phyloP scores from a whole-genome alignment of 176 grass and related monocot species.

The Chrysopogon serrulatus region DNA sequence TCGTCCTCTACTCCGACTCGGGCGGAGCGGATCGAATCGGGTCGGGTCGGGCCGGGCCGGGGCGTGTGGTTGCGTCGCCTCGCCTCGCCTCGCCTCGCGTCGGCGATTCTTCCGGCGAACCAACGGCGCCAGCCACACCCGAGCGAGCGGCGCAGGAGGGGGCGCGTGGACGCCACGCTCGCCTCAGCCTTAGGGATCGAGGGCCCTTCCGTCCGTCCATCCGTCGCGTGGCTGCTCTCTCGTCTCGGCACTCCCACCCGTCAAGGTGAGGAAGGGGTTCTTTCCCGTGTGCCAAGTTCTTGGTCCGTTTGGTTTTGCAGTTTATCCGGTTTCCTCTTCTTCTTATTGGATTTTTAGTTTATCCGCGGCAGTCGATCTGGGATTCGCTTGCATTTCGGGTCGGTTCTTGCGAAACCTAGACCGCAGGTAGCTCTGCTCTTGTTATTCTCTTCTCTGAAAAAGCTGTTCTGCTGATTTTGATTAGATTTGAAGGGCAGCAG shows the following conservation, averaged over 20 bases:
- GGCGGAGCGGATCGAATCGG: background rate
- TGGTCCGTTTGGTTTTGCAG: background rate
- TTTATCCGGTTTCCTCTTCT: background rate
- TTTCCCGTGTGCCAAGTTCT: background rate
- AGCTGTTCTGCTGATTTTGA: background rate
- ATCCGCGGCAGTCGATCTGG: background rate
- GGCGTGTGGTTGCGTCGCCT: slow-evolving; percentile 3
- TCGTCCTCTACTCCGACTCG: background rate
- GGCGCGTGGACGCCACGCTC: slow-evolving; percentile 2
- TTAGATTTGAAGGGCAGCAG: background rate
- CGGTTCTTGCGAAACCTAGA: background rate
- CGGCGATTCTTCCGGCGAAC: slow-evolving; percentile 31
- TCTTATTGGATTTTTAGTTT: background rate
- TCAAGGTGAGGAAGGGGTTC: background rate
- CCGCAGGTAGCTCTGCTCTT: background rate
- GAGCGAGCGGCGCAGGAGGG: background rate
- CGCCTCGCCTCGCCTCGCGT: background rate
- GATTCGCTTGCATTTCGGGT: background rate
- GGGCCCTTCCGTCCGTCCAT: no score
- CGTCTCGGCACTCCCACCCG: background rate
- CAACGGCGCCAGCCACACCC: background rate
- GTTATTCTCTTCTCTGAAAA: background rate
- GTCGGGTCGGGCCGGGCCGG: background rate
- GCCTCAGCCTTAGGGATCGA: background rate
- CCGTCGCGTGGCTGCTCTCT: background rate